Base-by-base conservation (phyloP, 805 yeast genomes). In the Ogataea degrootiae region DNA sequence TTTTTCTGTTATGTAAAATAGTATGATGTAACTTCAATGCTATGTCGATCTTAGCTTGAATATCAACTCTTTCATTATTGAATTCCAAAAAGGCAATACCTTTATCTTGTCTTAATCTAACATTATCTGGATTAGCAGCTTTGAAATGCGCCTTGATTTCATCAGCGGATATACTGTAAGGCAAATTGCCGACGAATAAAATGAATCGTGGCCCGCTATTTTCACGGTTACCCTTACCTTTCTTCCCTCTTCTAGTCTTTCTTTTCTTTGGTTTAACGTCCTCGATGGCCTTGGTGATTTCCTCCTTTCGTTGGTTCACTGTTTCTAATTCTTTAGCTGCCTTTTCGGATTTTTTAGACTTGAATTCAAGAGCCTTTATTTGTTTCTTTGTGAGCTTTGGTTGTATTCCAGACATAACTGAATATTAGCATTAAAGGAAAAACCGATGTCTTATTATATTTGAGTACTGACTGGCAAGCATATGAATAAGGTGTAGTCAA, bases 71-170 rank as follows among this genome's bases (percentile, higher is more conserved):
- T 43, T 73, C 78, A 46, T 68, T 71, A 51, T 70, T 83, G 59
- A 90, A 94, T 65, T 94, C 99, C 52, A 91, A 64, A 60, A 91
- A 91, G 11, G 96, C 97, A 61, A 91, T 90, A 14, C 97, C 97
- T 67, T 88, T 89, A 43, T 87, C 96, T 15, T 71, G 71, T 63
- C 99, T 79, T 40, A 88, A 69, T 62, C 99, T 81, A 44, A 94
- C 73, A 50, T 77, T 73, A 60, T 83, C 85, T 3, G 97, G 97
- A 16, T 77, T 72, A 39, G 83, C 71, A 35, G 80, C 78, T 55
- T 83, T 79, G 71, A 94, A 89, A 66, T 91, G 97, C 17, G 74
- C 70, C 46, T 71, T 67, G 31, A 94, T 63, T 46, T 85, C 87
- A 2, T 78, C 75, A 45, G 77, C 78, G 2, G 83, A 75, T 21